phyloP scores from a whole-genome alignment of 148 eudicot species.

The Rhododendron simsii region DNA sequence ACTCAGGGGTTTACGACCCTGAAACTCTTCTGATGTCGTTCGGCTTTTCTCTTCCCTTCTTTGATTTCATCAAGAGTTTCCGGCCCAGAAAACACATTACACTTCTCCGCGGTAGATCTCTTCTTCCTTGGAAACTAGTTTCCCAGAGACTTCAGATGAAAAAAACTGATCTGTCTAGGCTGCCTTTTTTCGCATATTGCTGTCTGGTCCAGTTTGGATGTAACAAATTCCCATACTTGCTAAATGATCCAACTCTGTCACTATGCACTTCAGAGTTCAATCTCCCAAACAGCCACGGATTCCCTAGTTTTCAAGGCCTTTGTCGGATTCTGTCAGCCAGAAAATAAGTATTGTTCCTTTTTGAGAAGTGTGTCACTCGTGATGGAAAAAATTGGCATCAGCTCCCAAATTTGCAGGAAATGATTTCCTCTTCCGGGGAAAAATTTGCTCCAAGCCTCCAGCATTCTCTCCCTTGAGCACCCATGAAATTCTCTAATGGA shows the following conservation, averaged over 20 bases:
- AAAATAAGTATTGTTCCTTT: constrained; percentile 15
- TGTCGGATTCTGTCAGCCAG: constrained; percentile 22
- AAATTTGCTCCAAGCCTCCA: constrained; percentile 11
- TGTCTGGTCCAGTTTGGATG: constrained; percentile 20
- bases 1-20: constrained; percentile 39
- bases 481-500: constrained; percentile 13
- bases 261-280: constrained; percentile 30
- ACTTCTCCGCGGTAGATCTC: constrained; percentile 20
- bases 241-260: constrained; percentile 18
- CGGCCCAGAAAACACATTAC: constrained; percentile 33
- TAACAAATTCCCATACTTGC: constrained; percentile 9
- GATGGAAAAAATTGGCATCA: constrained; percentile 16
- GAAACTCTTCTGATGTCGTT: constrained; percentile 21
- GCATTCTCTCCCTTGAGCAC: constrained; percentile 18
- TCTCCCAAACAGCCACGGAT: constrained; percentile 22
- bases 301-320: constrained; percentile 17
- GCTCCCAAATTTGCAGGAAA: constrained; percentile 22
- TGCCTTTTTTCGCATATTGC: constrained; percentile 22
- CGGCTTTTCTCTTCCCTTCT: constrained; percentile 36
- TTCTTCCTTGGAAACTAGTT: constrained; percentile 21
- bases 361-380: constrained; percentile 18
- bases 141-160: constrained; percentile 23
- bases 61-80: constrained; percentile 45
- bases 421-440: background rate
- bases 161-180: constrained; percentile 5